Evolutionary conservation across 164 flowering plant genomes (phyloP).

Genomic region (Aristolochia fimbriata): DNA sequence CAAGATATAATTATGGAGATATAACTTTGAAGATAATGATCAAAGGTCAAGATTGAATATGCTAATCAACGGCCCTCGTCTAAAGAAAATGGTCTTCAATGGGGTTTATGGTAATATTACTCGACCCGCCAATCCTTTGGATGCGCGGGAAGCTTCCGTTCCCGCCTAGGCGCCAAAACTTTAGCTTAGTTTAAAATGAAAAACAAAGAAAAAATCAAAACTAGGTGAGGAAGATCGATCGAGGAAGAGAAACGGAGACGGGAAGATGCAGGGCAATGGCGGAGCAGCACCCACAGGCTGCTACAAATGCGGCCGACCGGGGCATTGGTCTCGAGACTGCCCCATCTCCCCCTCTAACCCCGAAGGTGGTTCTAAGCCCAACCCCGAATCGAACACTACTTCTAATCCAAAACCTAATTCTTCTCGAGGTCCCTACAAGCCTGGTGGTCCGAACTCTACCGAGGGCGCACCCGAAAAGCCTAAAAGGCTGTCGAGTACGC

Average conservation of each 20-base stretch:
- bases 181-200: neutral
- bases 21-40: no score
- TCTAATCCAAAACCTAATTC: slow-evolving; percentile 6
- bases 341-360: slow-evolving; percentile 33
- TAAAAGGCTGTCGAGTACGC: slow-evolving; percentile 37
- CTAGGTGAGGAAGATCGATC: neutral
- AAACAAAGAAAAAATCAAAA: neutral
- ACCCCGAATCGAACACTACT: neutral
- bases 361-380: slow-evolving; percentile 9
- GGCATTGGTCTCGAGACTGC: slow-evolving; percentile 98
- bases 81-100: no score
- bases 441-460: neutral
- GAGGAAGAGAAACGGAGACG: no score
- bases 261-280: slow-evolving; percentile 7
- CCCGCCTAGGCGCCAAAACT: neutral
- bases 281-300: slow-evolving; percentile 71
- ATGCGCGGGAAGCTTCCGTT: neutral
- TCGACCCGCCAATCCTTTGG: no score
- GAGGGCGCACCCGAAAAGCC: slow-evolving; percentile 24
- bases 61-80: no score
- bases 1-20: no score
- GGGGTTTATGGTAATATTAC: no score
- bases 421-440: slow-evolving; percentile 7
- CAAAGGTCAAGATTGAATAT: no score
- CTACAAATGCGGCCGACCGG: slow-evolving; percentile 95